Base-by-base conservation (phyloP, 2,329 filamentous ascomycete genomes). In the Epichloe gansuensis region DNA sequence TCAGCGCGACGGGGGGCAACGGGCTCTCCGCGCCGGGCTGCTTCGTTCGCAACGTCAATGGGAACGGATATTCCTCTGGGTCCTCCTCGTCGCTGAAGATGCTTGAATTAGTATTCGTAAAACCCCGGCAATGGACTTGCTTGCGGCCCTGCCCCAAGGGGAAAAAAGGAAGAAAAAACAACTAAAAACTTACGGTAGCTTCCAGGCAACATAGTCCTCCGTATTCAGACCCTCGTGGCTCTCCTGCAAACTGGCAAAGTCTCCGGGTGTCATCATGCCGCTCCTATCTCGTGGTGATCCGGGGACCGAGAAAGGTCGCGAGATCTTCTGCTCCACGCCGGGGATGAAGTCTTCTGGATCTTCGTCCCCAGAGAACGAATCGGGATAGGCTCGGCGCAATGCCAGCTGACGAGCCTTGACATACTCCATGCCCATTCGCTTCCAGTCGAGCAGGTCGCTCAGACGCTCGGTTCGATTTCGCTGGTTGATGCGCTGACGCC, bases 351-450 rank as follows among this genome's bases (percentile, higher is more conserved):
- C 87, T 56, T 87, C 87, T 62, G 89, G 89, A 54, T 89, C 85
- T 51, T 89, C 85, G 12, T 90, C 86, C 51, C 82, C 80, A 43
- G 80, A 77, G 66, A 95, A 98, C 3, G 89, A 91, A 50, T 78
- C 76, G 48, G 93, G 91, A 68, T 97, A 98, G 21, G 93, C 93
- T 68, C 93, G 81, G 62, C 93, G 79, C 57, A 98, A 75, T 25
- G 93, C 93, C 63, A 98, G 71, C 68, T 97, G 93, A 47, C 93
- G 82, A 36, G 93, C 93, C 75, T 97, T 98, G 71, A 96, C 89
- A 65, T 98, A 98, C 71, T 98, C 93, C 84, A 97, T 85, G 23
- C 93, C 93, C 93, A 98, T 98, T 48, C 93, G 81, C 78, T 97
- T 97, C 93, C 93, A 98, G 71, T 98, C 93, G 41, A 98, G 77